Evolutionary conservation across 192 early-diverging fungal species (phyloP), one percentile per base, ranked within the genome.

Genomic region (Coemansia sp.): DNA sequence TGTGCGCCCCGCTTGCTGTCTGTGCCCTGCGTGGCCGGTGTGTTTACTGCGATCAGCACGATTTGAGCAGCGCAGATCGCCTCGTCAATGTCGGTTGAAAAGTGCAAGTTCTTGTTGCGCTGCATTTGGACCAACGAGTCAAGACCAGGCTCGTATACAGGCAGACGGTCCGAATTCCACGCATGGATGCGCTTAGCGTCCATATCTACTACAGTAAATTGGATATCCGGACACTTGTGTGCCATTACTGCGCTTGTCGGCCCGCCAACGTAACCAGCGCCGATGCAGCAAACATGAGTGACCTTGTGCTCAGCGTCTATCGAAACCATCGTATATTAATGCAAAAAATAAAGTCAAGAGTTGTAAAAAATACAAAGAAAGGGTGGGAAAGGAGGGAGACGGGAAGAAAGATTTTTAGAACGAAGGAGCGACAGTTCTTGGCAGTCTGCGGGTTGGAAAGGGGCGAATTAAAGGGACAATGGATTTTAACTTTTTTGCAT

Each of bases 231-330:
- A 81, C 94, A 94, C 72, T 93, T 93, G 68, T 81, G 87, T 11
- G 94, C 92, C 63, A 97, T 95, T 60, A 97, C 94, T 62, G 94
- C 88, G 75, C 91, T 90, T 4, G 94, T 93, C 7, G 95, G 93
- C 22, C 94, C 95, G 69, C 94, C 95, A 47, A 97, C 94, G 81
- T 97, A 97, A 56, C 95, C 95, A 59, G 95, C 95, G 61, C 95
- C 95, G 70, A 97, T 90, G 72, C 93, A 97, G 83, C 93, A 94
- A 56, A 97, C 93, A 72, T 90, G 90, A 54, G 79, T 37, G 6
- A 58, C 45, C 1, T 1, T 24, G 17, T 50, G 5, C 47, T 39
- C 23, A n/a, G 15, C 56, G 35, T 39, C 56, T 21, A 57, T 57
- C 7, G 56, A 57, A 10, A 39, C 56, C 56, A 57, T 57, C 43